Evolutionary conservation across 75 land plant genomes (phyloP).

Genomic region (Pinus taeda): DNA sequence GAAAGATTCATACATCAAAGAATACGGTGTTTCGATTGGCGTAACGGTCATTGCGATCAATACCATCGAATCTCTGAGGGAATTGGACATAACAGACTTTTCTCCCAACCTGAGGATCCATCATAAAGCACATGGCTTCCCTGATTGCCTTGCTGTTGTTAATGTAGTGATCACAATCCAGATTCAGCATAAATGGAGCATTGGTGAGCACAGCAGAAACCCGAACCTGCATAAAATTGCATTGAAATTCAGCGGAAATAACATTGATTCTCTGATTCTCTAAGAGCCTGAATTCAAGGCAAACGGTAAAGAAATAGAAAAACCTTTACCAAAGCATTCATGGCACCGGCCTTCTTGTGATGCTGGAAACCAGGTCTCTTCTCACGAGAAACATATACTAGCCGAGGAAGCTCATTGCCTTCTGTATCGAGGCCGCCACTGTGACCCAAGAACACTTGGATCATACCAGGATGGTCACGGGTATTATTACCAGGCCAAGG

Average conservation of each 20-base stretch:
- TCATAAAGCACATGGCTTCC: slow-evolving; percentile 86
- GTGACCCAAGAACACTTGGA: slow-evolving; percentile 90
- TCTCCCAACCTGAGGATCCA: slow-evolving; percentile 79
- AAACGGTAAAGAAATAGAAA: not conserved
- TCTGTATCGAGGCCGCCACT: slow-evolving; percentile 81
- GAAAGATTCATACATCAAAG: slow-evolving; percentile 63
- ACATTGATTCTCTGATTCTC: too few species aligned
- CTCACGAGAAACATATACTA: slow-evolving; percentile 89
- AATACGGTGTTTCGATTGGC: slow-evolving; percentile 90
- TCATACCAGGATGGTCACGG: slow-evolving; percentile 87
- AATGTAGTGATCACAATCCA: slow-evolving; percentile 88
- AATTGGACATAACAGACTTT: slow-evolving; percentile 84
- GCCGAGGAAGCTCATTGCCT: slow-evolving; percentile 87
- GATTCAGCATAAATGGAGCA: slow-evolving; percentile 86
- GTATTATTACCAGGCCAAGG: slow-evolving; percentile 96
- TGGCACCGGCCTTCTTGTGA: slow-evolving; percentile 91
- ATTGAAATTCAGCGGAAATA: not conserved
- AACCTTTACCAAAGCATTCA: slow-evolving; percentile 70
- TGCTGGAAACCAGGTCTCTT: slow-evolving; percentile 81
- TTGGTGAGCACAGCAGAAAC: slow-evolving; percentile 87
- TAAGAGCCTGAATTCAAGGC: not conserved
- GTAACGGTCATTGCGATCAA: slow-evolving; percentile 78
- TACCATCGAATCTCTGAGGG: slow-evolving; percentile 88
- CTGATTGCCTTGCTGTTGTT: slow-evolving; percentile 83
- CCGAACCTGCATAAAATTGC: slow-evolving; percentile 42